A percentile compares a stretch with the other conserved stretches of the same genome.
Evolutionary conservation across 2,329 filamentous ascomycete genomes (phyloP).

Genomic region (Ophiocordyceps camponoti-leonardi): DNA sequence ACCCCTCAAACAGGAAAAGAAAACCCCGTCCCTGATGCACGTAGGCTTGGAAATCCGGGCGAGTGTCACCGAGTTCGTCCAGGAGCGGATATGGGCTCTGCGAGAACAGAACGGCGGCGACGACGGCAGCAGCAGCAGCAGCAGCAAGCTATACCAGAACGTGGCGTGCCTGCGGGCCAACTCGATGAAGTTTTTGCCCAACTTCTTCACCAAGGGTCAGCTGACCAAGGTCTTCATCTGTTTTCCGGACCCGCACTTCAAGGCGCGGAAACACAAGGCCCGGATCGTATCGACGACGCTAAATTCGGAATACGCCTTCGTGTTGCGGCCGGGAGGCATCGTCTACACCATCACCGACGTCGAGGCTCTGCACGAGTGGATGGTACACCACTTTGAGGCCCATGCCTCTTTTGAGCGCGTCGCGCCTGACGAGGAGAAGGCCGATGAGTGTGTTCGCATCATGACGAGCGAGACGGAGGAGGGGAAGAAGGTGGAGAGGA

Average conservation of each 20-base stretch:
- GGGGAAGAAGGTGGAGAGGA: constrained; percentile 87
- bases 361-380: constrained; percentile 84
- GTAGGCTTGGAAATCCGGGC: constrained; percentile 80
- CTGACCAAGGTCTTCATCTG: constrained; percentile 90
- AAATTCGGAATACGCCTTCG: constrained; percentile 87
- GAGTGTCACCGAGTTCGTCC: constrained; percentile 80
- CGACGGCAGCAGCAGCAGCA: no score
- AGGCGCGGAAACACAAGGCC: constrained; percentile 91
- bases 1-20: background rate
- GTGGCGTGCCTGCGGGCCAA: constrained; percentile 80
- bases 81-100: constrained; percentile 70
- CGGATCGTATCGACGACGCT: constrained; percentile 80
- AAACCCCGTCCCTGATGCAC: no score
- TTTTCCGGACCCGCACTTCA: constrained; percentile 97
- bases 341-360: constrained; percentile 97
- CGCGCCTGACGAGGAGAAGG: constrained; percentile 45
- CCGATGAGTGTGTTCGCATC: constrained; percentile 52
- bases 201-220: constrained; percentile 74
- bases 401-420: constrained; percentile 70
- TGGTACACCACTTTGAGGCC: constrained; percentile 67
- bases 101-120: constrained; percentile 41
- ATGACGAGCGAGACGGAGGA: constrained; percentile 87
- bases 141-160: constrained; percentile 52
- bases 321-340: constrained; percentile 64
- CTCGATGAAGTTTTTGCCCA: constrained; percentile 98